These are phyloP conservation scores for Syncephalastrum monosporum DNA, from an alignment of 371 early-diverging fungal species.

Conservation along the genomic window DNA sequence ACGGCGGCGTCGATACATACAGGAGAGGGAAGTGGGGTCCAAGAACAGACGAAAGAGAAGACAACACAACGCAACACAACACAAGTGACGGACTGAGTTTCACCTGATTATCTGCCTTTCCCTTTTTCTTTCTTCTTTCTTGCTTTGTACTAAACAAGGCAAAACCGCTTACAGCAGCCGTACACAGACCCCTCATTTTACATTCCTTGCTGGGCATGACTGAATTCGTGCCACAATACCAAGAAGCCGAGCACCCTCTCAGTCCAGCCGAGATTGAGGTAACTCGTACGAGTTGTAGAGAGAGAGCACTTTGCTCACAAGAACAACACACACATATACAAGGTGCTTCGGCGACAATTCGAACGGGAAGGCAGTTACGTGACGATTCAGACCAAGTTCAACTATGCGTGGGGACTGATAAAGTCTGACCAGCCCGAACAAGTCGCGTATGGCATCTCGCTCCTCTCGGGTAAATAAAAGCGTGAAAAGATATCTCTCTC, in stretches of 20 bases:
- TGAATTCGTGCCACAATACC: constrained; percentile 35
- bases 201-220: constrained; percentile 3
- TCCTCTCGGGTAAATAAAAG: constrained; percentile 68
- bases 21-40: too few relatives aligned
- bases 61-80: too few relatives aligned
- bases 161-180: too few relatives aligned
- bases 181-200: too few relatives aligned
- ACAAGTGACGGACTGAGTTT: too few relatives aligned
- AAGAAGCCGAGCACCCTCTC: constrained; percentile 42
- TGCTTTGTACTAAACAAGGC: too few relatives aligned
- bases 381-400: constrained; percentile 90
- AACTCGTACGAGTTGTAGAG: neutral
- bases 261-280: constrained; percentile 42
- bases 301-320: neutral
- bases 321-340: neutral
- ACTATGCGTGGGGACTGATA: constrained; percentile 94
- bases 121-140: too few relatives aligned
- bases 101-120: too few relatives aligned
- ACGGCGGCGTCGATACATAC: too few relatives aligned
- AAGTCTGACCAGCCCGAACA: constrained; percentile 63
- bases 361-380: constrained; percentile 66
- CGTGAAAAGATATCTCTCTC: neutral
- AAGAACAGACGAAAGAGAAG: too few relatives aligned
- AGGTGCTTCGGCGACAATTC: constrained; percentile 75
- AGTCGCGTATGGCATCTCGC: constrained; percentile 72